A percentile compares a stretch with the other conserved stretches of the same genome.
Conservation (phyloP, 2,329 filamentous ascomycete species). For the Colletotrichum tropicicola region DNA sequence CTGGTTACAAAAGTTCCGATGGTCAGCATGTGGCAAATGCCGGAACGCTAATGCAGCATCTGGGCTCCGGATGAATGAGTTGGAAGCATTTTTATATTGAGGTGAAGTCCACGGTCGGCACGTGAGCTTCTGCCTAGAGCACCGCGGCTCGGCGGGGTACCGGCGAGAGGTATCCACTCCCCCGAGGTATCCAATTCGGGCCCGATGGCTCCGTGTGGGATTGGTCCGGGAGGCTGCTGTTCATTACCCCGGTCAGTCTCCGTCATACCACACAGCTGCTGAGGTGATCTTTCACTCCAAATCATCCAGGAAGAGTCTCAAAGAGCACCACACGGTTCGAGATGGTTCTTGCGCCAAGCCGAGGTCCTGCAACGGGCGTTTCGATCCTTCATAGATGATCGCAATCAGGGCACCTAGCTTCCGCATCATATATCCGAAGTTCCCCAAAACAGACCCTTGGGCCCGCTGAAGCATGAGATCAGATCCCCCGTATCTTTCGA, state of each 20-base stretch:
- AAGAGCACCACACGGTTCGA: background rate
- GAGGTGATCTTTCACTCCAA: too few species aligned
- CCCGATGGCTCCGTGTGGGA: background rate
- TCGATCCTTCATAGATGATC: background rate
- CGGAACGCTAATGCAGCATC: too few species aligned
- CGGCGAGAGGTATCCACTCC: background rate
- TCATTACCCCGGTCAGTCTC: too few species aligned
- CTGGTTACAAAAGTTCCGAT: background rate
- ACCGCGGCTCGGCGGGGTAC: background rate
- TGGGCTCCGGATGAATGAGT: background rate
- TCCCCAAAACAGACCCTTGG: background rate
- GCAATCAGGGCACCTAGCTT: background rate
- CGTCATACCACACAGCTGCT: too few species aligned
- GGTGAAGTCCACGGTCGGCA: background rate
- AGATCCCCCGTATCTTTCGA: background rate
- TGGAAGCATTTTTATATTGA: background rate
- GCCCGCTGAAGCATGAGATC: too few species aligned
- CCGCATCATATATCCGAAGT: background rate
- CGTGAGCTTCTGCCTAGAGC: conserved; percentile 24
- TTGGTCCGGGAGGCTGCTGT: too few species aligned
- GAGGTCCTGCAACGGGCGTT: too few species aligned
- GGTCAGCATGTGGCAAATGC: background rate
- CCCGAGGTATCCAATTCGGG: background rate
- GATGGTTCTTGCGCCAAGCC: too few species aligned
- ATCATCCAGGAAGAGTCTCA: background rate